phyloP scores from a whole-genome alignment of 768 basidiomycete species.

The Imleria badia region DNA sequence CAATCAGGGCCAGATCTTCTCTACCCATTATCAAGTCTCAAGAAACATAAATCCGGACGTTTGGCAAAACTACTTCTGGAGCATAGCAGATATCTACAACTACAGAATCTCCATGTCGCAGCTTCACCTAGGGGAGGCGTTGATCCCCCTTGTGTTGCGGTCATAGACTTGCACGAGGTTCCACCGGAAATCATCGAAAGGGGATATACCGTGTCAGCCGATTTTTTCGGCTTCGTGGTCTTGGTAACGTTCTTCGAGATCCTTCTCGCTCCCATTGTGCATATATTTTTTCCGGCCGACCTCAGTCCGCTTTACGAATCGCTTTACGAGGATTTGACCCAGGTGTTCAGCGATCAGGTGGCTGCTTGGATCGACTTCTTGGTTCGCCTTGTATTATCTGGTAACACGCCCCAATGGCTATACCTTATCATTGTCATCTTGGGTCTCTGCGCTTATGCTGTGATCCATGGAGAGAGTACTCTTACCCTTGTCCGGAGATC shows the following conservation, averaged over 20 bases:
- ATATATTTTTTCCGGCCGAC: neutral
- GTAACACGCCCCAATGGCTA: neutral
- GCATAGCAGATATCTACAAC: neutral
- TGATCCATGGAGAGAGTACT: neutral
- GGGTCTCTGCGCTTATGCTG: neutral
- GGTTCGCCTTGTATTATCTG: neutral
- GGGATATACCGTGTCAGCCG: constrained; percentile 1
- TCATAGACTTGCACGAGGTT: constrained; percentile 3
- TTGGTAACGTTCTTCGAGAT: neutral
- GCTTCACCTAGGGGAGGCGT: neutral
- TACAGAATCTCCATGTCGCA: neutral
- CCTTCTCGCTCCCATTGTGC: neutral
- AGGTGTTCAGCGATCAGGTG: neutral
- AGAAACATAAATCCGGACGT: constrained; percentile 4
- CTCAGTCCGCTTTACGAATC: neutral
- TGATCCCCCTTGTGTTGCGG: neutral
- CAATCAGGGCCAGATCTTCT: constrained; percentile 1
- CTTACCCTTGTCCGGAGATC: constrained; percentile 4
- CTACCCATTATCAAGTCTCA: constrained; percentile 5
- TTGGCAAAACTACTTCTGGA: constrained; percentile 4
- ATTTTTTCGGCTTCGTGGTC: neutral
- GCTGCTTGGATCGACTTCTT: neutral
- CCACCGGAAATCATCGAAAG: neutral
- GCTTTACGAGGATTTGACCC: neutral
- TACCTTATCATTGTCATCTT: neutral